Base-by-base conservation (phyloP, 306 rosid genomes). In the Rubus idaeus region DNA sequence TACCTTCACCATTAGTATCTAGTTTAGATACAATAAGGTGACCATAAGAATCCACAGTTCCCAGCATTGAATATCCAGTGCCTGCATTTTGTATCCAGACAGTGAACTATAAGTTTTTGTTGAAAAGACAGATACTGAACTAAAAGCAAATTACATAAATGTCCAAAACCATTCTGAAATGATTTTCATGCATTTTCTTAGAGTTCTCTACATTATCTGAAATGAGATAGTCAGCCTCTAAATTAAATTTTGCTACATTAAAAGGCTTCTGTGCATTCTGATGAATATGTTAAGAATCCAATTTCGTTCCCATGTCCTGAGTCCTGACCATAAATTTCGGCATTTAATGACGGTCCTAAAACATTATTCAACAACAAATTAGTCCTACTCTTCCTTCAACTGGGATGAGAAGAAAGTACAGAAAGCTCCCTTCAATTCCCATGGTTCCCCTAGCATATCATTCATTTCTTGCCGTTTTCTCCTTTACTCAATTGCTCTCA, bases 11-110 rank as follows among this genome's bases (percentile, higher is more conserved):
- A 75, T 86, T 75, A 7, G 88, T 76, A 62, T 90, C 94, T 66
- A 90, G 77, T 86, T 91, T 91, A 66, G 98, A 91, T 58, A 94
- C 97, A 79, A 94, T 90, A 58, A 91, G 93, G 79, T 90, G 94
- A 51, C 98, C 98, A 57, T 84, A 89, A 10, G 96, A 86, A 86
- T 94, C 98, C 61, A 94, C 98, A 77, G 91, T 91, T 83, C 98
- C 98, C 87, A 94, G 79, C 75, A 90, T 64, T 70, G 87, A 75
- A 82, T 85, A 74, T 75, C 83, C 92, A 75, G 78, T 67, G 70
- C 91, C 98, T 94, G 84, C 68, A 75, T 65, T 17, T 57, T 35
- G 30, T 17, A 79, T 17, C 74, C 60, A 46, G 40, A 71, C 18
- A 51, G 46, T 51, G 41, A 55, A 41, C 40, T 8, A 41, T 55